phyloP scores from a whole-genome alignment of 1,284 basidiomycete genomes.

The Ceratobasidium sp. region DNA sequence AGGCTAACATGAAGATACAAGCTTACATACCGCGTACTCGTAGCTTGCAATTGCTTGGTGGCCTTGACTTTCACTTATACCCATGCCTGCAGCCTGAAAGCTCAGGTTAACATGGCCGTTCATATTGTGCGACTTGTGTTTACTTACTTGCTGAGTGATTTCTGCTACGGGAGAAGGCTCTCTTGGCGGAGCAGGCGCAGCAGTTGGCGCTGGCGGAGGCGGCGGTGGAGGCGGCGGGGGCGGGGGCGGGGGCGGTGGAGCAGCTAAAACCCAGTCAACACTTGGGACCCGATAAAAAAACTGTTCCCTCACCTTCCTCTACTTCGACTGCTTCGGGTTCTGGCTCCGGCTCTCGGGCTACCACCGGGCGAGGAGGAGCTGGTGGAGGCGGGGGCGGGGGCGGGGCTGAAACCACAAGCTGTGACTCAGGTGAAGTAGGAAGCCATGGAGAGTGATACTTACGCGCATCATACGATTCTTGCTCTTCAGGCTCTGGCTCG shows the following conservation, averaged over 20 bases:
- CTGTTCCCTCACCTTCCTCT: constrained; percentile 46
- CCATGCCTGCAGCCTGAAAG: constrained; percentile 47
- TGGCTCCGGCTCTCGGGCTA: constrained; percentile 52
- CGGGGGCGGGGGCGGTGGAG: neutral
- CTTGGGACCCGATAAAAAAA: neutral
- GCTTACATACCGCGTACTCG: constrained; percentile 74
- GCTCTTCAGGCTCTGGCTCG: constrained; percentile 58
- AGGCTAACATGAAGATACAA: neutral
- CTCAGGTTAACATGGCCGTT: neutral
- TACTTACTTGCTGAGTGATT: constrained; percentile 54
- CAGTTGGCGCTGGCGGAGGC: constrained; percentile 10
- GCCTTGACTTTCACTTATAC: constrained; percentile 62
- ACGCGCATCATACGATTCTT: constrained; percentile 52
- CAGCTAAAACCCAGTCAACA: neutral
- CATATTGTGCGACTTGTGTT: constrained; percentile 35
- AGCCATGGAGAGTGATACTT: neutral
- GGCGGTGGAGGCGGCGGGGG: constrained; percentile 50
- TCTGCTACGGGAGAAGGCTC: constrained; percentile 55
- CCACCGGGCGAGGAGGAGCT: constrained; percentile 51
- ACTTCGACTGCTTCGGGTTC: constrained; percentile 58
- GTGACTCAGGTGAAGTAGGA: neutral
- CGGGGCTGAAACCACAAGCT: constrained; percentile 52
- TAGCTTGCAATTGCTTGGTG: constrained; percentile 76
- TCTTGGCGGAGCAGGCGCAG: constrained; percentile 18
- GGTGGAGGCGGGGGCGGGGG: constrained; percentile 54